phyloP scores from a whole-genome alignment of 2,329 filamentous ascomycete genomes.

The Neopestalotiopsis sp. region DNA sequence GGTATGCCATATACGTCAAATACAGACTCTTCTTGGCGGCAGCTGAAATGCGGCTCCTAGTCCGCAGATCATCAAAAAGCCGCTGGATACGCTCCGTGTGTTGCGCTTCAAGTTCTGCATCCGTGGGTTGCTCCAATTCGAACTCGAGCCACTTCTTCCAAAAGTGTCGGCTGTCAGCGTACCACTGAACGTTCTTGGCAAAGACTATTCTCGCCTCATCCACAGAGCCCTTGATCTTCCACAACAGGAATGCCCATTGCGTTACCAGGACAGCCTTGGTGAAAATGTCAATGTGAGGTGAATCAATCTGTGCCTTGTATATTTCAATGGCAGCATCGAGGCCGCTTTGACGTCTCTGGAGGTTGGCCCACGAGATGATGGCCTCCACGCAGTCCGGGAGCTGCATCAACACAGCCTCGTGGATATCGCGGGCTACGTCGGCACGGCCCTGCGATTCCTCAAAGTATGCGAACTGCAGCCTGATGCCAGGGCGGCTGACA shows the following conservation, averaged over 20 bases:
- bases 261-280: conserved; percentile 87
- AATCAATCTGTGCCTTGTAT: conserved; percentile 81
- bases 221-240: conserved; percentile 82
- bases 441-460: conserved; percentile 83
- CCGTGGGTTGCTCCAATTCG: conserved; percentile 83
- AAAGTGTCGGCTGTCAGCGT: conserved; percentile 84
- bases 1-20: conserved; percentile 79
- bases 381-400: conserved; percentile 86
- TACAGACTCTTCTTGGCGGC: conserved; percentile 76
- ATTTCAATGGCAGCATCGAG: conserved; percentile 85
- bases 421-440: conserved; percentile 83
- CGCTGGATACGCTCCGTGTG: conserved; percentile 79
- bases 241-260: conserved; percentile 85
- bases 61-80: conserved; percentile 77
- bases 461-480: conserved; percentile 92
- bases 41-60: conserved; percentile 72
- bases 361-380: conserved; percentile 85
- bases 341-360: conserved; percentile 82
- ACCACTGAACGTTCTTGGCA: conserved; percentile 81
- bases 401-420: conserved; percentile 76
- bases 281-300: conserved; percentile 72
- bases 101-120: conserved; percentile 64
- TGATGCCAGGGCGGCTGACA: conserved; percentile 81
- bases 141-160: conserved; percentile 91
- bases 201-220: conserved; percentile 87